Conservation (phyloP, 1,284 basidiomycete genomes). For the Ceratobasidium sp. region DNA sequence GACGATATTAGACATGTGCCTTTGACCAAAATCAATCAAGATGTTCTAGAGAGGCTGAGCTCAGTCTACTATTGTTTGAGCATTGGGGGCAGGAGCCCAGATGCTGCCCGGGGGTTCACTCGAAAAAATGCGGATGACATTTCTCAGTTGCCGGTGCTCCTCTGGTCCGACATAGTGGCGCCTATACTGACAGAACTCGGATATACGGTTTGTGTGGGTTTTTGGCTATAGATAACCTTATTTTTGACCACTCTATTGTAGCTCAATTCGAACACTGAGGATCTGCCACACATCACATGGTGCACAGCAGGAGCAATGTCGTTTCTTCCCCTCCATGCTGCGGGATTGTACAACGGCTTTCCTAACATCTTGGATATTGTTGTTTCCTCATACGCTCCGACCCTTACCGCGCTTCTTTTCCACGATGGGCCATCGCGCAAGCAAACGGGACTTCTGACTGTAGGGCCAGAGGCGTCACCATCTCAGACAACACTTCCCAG, state of each 20-base stretch:
- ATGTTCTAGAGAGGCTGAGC: neutral
- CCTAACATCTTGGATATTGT: conserved; percentile 42
- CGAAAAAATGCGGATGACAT: neutral
- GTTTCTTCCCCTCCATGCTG: conserved; percentile 48
- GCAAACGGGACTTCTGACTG: neutral
- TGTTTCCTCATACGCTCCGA: conserved; percentile 47
- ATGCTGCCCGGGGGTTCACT: neutral
- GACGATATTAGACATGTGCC: conserved; percentile 9
- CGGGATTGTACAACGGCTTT: conserved; percentile 41
- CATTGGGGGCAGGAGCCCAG: neutral
- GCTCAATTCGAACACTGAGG: neutral
- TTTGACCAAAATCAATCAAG: neutral
- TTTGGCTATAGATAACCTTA: neutral
- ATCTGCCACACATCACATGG: conserved; percentile 41
- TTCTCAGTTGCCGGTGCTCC: neutral
- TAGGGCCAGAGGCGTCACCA: conserved; percentile 12
- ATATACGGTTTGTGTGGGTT: neutral
- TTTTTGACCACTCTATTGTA: conserved; percentile 8
- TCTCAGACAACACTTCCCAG: neutral
- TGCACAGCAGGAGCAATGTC: conserved; percentile 42
- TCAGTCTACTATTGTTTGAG: too few relatives aligned
- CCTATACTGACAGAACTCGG: conserved; percentile 22
- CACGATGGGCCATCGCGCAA: too few relatives aligned
- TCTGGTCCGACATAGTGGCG: conserved; percentile 22
- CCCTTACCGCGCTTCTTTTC: conserved; percentile 40